Percentiles rank a stretch among this genome's conserved stretches.
phyloP scores from a whole-genome alignment of 2,329 filamentous ascomycete species.

The Ascochyta clinopodiicola region DNA sequence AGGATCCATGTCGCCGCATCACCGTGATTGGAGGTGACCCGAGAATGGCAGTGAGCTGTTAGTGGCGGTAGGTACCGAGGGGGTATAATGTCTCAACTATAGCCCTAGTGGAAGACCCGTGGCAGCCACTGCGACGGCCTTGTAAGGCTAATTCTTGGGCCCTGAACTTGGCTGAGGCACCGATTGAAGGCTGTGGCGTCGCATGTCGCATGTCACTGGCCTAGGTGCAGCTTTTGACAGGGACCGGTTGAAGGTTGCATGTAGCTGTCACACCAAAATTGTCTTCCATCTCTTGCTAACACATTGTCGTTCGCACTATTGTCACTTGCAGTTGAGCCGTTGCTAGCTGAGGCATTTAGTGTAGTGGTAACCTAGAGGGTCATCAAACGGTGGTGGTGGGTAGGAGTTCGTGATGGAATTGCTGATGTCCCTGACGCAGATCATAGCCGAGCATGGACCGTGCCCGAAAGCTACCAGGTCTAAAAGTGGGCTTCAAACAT shows the following conservation, averaged over 20 bases:
- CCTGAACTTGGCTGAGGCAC: conserved; percentile 17
- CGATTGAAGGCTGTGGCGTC: conserved; percentile 18
- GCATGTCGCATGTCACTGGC: conserved; percentile 26
- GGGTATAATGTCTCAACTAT: conserved; percentile 30
- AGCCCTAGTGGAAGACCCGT: conserved; percentile 18
- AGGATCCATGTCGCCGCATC: conserved; percentile 18
- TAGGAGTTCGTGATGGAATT: conserved; percentile 18
- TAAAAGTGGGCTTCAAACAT: conserved; percentile 21
- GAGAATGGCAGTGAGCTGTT: conserved; percentile 11
- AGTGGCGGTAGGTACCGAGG: conserved; percentile 18
- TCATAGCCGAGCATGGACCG: conserved; percentile 27
- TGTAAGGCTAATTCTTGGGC: conserved; percentile 19
- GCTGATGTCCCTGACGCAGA: conserved; percentile 24
- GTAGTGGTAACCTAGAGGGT: conserved; percentile 7
- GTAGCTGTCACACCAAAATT: not conserved
- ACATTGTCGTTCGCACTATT: not conserved
- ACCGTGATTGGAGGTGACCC: conserved; percentile 15
- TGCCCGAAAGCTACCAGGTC: conserved; percentile 19
- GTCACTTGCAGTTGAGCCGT: not conserved
- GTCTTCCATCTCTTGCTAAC: not conserved
- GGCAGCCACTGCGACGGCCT: conserved; percentile 15
- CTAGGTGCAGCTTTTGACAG: conserved; percentile 23
- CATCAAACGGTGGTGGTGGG: conserved; percentile 12
- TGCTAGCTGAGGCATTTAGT: conserved; percentile 3
- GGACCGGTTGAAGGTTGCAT: conserved; percentile 8